Evolutionary conservation across 208 protist genomes (phyloP).

Genomic region (Wallacemonas rigidus): DNA sequence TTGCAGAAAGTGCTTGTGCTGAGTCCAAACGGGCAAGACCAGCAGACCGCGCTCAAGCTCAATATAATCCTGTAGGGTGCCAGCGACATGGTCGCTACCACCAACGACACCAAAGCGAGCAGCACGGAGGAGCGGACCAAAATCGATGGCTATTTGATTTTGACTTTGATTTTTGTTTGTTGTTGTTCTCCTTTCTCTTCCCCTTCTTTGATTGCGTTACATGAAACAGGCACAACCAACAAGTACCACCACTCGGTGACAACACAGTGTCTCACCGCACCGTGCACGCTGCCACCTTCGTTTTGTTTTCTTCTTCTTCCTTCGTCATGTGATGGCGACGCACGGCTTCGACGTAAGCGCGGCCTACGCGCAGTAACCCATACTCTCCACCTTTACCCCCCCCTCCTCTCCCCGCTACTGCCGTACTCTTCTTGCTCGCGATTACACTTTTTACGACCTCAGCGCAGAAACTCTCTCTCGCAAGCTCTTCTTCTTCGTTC

Average conservation of each 20-base stretch:
- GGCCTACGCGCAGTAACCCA: background rate
- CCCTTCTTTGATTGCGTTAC: no score
- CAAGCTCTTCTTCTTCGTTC: constrained; percentile 2
- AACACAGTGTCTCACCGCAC: background rate
- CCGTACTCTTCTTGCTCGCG: no score
- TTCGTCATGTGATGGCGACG: background rate
- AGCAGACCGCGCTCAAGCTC: constrained; percentile 12
- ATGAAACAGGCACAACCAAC: no score
- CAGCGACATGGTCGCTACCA: no score
- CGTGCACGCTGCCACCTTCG: background rate
- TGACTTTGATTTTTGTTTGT: no score
- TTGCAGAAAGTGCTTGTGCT: background rate
- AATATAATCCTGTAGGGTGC: background rate
- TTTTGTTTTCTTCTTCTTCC: background rate
- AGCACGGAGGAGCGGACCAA: no score
- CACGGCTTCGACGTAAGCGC: no score
- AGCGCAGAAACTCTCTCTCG: background rate
- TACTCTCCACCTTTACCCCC: background rate
- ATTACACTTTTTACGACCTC: no score
- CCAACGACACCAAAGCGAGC: no score
- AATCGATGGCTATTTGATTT: no score
- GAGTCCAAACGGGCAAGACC: background rate
- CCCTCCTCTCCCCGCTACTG: no score
- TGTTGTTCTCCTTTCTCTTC: no score
- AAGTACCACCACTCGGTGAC: background rate